Evolutionary conservation across 345 rosid genomes (phyloP).

Genomic region (Schrenkiella parvula): DNA sequence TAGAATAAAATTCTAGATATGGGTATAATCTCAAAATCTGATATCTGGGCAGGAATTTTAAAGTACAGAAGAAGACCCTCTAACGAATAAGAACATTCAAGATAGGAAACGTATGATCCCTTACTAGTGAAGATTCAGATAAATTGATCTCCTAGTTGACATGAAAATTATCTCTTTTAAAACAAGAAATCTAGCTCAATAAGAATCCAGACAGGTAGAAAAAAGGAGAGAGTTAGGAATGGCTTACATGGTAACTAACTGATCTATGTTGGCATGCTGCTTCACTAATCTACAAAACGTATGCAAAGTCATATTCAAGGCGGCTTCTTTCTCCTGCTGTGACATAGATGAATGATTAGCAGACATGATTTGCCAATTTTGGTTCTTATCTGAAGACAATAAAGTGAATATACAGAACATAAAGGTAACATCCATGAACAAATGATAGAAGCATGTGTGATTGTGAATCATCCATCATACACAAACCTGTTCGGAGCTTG

Average conservation of each 20-base stretch:
- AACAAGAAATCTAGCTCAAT: background rate
- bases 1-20: slow-evolving; percentile 29
- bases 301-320: slow-evolving; percentile 75
- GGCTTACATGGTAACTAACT: slow-evolving; percentile 80
- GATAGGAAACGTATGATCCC: background rate
- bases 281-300: slow-evolving; percentile 91
- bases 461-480: background rate
- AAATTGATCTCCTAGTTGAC: background rate
- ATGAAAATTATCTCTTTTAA: background rate
- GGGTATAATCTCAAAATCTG: slow-evolving; percentile 17
- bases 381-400: background rate
- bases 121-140: background rate
- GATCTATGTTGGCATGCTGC: slow-evolving; percentile 86
- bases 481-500: slow-evolving; percentile 82
- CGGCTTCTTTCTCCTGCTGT: slow-evolving; percentile 92
- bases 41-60: slow-evolving; percentile 1
- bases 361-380: background rate
- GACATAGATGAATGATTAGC: slow-evolving; percentile 29
- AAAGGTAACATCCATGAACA: background rate
- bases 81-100: background rate
- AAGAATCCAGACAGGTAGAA: background rate
- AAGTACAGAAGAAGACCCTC: background rate
- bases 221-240: background rate
- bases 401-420: background rate
- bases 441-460: background rate